Evolutionary conservation across 352 stramenopile genomes (phyloP).

Genomic region (Phytophthora tubulina): DNA sequence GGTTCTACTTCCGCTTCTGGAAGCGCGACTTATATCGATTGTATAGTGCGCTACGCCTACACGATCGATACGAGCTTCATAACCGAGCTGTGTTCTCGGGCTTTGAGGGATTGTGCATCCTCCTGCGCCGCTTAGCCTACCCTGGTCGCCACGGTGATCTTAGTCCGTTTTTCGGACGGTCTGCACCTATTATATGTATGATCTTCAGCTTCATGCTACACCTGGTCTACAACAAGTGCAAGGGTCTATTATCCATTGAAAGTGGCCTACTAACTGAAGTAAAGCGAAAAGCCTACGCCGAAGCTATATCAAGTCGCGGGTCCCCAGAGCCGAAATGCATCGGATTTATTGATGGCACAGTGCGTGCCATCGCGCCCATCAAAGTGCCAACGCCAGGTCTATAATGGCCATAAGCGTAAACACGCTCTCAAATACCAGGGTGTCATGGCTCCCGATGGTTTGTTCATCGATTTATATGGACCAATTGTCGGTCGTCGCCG

Average conservation of each 20-base stretch:
- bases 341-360: neutral
- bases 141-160: neutral
- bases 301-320: neutral
- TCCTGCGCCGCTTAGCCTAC: neutral
- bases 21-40: neutral
- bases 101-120: neutral
- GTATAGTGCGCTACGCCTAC: neutral
- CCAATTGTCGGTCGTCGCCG: neutral
- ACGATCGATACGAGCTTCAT: neutral
- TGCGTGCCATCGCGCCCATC: neutral
- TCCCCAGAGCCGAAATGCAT: neutral
- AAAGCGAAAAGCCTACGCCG: neutral
- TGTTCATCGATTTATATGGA: neutral
- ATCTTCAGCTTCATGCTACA: neutral
- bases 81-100: neutral
- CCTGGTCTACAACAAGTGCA: neutral
- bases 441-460: neutral
- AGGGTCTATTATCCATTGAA: neutral
- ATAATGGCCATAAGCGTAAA: neutral
- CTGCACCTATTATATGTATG: neutral
- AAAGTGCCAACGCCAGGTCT: neutral
- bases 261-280: neutral
- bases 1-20: neutral
- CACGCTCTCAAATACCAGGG: neutral
- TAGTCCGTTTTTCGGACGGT: neutral